phyloP scores from a whole-genome alignment of 495 filamentous ascomycete genomes.

The Tetracladium marchalianum region DNA sequence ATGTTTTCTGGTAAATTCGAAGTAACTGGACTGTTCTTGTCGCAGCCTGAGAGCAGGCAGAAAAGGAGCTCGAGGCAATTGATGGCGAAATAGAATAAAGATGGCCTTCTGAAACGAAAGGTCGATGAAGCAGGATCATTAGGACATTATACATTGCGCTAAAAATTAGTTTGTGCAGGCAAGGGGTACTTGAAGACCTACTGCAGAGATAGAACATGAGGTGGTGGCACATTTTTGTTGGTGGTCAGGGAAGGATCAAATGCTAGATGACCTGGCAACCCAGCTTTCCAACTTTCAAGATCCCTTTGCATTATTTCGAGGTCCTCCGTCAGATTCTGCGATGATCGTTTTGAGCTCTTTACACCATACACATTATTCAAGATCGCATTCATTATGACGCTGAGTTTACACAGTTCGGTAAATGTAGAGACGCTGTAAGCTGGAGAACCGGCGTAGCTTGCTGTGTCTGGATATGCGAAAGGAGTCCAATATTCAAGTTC shows the following conservation, averaged over 20 bases:
- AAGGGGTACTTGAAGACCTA: slow-evolving; percentile 12
- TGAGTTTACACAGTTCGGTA: slow-evolving; percentile 18
- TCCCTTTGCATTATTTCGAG: neutral
- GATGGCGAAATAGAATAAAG: slow-evolving; percentile 16
- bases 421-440: slow-evolving; percentile 17
- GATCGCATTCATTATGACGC: slow-evolving; percentile 20
- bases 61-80: slow-evolving; percentile 18
- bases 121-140: slow-evolving; percentile 15
- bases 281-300: slow-evolving; percentile 14
- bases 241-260: neutral
- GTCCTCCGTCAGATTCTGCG: slow-evolving; percentile 10
- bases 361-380: slow-evolving; percentile 18
- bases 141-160: slow-evolving; percentile 18
- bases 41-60: slow-evolving; percentile 20
- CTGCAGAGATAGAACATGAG: slow-evolving; percentile 14
- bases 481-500: slow-evolving; percentile 2
- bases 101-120: slow-evolving; percentile 16
- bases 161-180: slow-evolving; percentile 6
- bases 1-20: slow-evolving; percentile 21
- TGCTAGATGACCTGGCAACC: slow-evolving; percentile 12
- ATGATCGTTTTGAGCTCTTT: slow-evolving; percentile 9
- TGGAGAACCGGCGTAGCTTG: neutral
- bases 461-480: neutral
- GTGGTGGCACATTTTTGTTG: slow-evolving; percentile 6
- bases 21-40: slow-evolving; percentile 14